phyloP scores from a whole-genome alignment of 2,329 filamentous ascomycete species.

The Lasiodiplodia hormozganensis region DNA sequence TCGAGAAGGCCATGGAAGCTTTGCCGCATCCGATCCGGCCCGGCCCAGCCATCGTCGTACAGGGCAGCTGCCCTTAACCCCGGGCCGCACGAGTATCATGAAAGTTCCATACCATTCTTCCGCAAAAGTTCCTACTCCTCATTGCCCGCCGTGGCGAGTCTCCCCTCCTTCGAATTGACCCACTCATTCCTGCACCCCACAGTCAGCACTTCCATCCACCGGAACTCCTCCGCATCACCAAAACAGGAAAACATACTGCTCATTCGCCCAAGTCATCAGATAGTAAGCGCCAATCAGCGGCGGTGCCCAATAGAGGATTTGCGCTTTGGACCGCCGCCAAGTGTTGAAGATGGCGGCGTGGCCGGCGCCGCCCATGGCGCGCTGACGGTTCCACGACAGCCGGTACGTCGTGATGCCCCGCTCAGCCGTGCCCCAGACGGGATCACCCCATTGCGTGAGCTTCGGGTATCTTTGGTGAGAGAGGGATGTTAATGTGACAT shows the following conservation, averaged over 20 bases:
- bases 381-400: conserved; percentile 86
- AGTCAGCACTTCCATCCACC: background rate
- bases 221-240: background rate
- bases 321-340: conserved; percentile 81
- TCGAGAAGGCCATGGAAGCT: conserved; percentile 52
- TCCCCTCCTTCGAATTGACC: conserved; percentile 79
- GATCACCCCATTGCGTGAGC: conserved; percentile 11
- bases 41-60: conserved; percentile 60
- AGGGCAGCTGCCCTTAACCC: conserved; percentile 61
- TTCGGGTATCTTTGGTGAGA: background rate
- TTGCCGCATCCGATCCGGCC: conserved; percentile 61
- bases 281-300: conserved; percentile 81
- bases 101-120: no score
- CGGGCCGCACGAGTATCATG: conserved; percentile 23
- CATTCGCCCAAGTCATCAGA: conserved; percentile 86
- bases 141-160: conserved; percentile 49
- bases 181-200: conserved; percentile 71
- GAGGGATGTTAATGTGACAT: background rate
- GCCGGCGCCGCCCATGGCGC: conserved; percentile 77
- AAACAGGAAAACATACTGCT: conserved; percentile 70
- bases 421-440: conserved; percentile 45
- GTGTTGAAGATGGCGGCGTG: conserved; percentile 94
- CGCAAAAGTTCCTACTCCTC: conserved; percentile 35
- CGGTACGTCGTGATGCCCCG: conserved; percentile 73
- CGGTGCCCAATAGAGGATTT: conserved; percentile 88